Percentiles rank a stretch among this genome's conserved stretches.
These are phyloP conservation scores for Dactylorhiza incarnata DNA, from an alignment of 106 monocot species.

Conservation along the genomic window DNA sequence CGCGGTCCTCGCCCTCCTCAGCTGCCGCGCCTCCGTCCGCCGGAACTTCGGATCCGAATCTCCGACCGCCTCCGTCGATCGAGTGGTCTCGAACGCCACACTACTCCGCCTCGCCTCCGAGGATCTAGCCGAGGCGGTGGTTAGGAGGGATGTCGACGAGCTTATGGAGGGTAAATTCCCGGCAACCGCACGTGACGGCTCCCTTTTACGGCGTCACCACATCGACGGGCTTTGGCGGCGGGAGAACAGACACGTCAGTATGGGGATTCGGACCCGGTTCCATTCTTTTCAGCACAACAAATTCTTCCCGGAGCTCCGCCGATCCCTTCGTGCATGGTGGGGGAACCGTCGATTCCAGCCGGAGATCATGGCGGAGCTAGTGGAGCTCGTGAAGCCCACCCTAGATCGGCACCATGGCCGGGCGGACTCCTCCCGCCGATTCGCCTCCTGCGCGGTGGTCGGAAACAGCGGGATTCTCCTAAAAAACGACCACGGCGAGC, in stretches of 20 bases:
- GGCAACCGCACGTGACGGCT: not conserved
- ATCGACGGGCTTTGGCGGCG: conserved; percentile 14
- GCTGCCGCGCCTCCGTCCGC: conserved; percentile 24
- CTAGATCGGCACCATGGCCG: conserved; percentile 21
- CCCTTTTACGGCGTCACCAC: conserved; percentile 4
- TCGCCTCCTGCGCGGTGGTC: conserved; percentile 44
- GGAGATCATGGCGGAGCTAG: conserved; percentile 36
- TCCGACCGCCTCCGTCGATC: not conserved
- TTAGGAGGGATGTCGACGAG: conserved; percentile 34
- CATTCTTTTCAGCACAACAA: not conserved
- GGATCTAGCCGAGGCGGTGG: conserved; percentile 22
- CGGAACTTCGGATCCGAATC: not conserved
- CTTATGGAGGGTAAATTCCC: conserved; percentile 35
- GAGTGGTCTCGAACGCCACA: conserved; percentile 20
- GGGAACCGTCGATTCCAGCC: conserved; percentile 38
- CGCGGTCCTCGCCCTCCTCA: conserved; percentile 32
- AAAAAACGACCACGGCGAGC: conserved; percentile 26
- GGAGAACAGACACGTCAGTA: conserved; percentile 8
- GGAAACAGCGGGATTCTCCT: conserved; percentile 80
- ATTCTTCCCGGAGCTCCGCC: conserved; percentile 28
- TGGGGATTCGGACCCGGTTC: not conserved
- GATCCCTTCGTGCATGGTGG: conserved; percentile 35
- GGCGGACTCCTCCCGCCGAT: not conserved
- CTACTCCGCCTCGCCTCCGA: conserved; percentile 31
- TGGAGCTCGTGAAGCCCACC: conserved; percentile 23